These are phyloP conservation scores for Aciculoconidium aculeatum DNA, from an alignment of 805 yeast species.

Conservation along the genomic window DNA sequence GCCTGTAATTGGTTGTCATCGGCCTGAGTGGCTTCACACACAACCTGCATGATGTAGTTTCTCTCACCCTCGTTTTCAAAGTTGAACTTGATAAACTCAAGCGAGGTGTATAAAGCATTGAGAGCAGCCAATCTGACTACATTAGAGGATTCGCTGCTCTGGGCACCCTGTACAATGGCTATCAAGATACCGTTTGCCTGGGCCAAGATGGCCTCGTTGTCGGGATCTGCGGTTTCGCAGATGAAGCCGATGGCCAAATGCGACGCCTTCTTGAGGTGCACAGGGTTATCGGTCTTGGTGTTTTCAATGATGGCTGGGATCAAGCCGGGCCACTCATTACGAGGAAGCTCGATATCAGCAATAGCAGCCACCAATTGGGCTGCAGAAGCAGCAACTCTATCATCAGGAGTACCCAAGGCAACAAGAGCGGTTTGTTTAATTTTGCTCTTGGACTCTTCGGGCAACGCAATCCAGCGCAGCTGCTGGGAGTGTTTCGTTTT, in stretches of 20 bases:
- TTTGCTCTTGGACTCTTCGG: conserved; percentile 46
- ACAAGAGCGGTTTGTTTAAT: conserved; percentile 58
- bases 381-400: conserved; percentile 77
- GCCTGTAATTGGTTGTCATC: conserved; percentile 78
- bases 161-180: conserved; percentile 96
- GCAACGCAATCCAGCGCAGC: conserved; percentile 70
- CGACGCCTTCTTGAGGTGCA: conserved; percentile 78
- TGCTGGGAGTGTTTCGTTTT: conserved; percentile 53
- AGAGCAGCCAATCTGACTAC: conserved; percentile 84
- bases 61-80: conserved; percentile 93
- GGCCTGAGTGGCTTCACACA: conserved; percentile 97
- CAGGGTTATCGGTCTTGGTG: conserved; percentile 74
- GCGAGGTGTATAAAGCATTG: conserved; percentile 84
- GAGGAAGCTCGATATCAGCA: conserved; percentile 92
- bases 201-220: conserved; percentile 64
- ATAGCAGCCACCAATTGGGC: conserved; percentile 96
- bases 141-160: conserved; percentile 66
- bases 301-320: conserved; percentile 80
- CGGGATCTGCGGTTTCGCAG: conserved; percentile 90
- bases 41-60: conserved; percentile 96
- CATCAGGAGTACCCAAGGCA: conserved; percentile 60
- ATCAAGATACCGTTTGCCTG: conserved; percentile 90
- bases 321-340: conserved; percentile 82
- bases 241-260: conserved; percentile 89
- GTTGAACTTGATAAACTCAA: conserved; percentile 82